phyloP scores from a whole-genome alignment of 371 early-diverging fungal genomes.

The Rhizopus arrhizus region DNA sequence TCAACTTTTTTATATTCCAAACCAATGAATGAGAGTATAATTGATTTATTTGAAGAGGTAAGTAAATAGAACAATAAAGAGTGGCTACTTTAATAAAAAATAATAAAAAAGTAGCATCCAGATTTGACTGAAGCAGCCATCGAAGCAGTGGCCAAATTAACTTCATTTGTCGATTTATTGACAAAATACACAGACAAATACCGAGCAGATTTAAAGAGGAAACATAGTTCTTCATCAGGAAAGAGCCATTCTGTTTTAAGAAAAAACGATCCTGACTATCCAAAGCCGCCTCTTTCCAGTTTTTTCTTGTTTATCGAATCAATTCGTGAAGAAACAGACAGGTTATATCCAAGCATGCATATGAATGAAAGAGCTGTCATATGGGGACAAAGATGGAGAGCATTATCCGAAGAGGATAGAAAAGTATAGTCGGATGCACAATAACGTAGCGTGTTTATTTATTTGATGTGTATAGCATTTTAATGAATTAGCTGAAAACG shows the following conservation, averaged over 20 bases:
- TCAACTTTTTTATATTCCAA: too few species aligned
- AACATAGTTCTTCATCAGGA: neutral
- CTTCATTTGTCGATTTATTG: too few species aligned
- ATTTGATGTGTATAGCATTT: constrained; percentile 10
- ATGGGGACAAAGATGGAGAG: constrained; percentile 20
- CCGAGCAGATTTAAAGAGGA: too few species aligned
- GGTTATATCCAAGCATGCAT: constrained; percentile 8
- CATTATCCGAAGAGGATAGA: constrained; percentile 13
- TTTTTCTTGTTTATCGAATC: constrained; percentile 14
- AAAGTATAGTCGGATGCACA: constrained; percentile 5
- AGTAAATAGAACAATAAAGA: too few species aligned
- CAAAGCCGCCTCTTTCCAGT: constrained; percentile 22
- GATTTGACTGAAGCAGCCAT: too few species aligned
- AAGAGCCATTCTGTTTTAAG: neutral
- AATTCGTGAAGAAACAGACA: constrained; percentile 15
- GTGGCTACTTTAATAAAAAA: too few species aligned
- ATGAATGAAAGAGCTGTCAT: constrained; percentile 16
- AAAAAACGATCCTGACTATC: constrained; percentile 18
- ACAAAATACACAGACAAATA: too few species aligned
- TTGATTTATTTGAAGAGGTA: too few species aligned
- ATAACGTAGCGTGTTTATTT: neutral
- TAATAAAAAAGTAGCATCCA: too few species aligned
- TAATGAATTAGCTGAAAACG: constrained; percentile 14
- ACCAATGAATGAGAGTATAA: too few species aligned
- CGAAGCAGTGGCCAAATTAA: too few species aligned